phyloP scores from a whole-genome alignment of 78 protist genomes.

The Dictyostelium capitatum region DNA sequence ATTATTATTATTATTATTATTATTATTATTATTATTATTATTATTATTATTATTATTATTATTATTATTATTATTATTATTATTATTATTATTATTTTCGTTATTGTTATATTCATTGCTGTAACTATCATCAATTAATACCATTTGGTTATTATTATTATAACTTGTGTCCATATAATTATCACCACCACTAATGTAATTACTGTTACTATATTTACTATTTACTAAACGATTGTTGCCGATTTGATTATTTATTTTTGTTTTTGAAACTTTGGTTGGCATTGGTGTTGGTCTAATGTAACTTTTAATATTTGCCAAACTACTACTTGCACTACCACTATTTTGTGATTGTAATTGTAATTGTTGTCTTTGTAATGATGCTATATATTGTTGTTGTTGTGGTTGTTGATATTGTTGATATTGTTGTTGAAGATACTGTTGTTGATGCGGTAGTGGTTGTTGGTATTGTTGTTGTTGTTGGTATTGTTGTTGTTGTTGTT shows the following conservation, averaged over 20 bases:
- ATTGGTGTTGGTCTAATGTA: constrained; percentile 1
- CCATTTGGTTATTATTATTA: neutral
- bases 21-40: neutral
- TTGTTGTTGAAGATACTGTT: neutral
- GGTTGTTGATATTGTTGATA: neutral
- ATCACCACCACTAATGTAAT: neutral
- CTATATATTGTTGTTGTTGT: neutral
- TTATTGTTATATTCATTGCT: too few species aligned
- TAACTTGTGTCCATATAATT: neutral
- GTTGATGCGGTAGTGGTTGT: neutral
- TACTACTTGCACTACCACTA: neutral
- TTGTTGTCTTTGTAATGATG: neutral
- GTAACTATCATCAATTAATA: too few species aligned
- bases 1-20: neutral
- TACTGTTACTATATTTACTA: too few species aligned
- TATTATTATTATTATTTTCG: neutral
- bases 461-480: neutral
- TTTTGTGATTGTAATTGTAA: neutral
- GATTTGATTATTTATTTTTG: neutral
- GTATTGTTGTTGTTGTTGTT: neutral
- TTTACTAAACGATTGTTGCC: too few species aligned
- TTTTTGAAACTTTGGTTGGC: neutral
- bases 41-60: neutral
- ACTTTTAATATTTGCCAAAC: neutral
- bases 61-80: neutral